Evolutionary conservation across 2,329 filamentous ascomycete genomes (phyloP), one percentile per base, ranked within the genome.

Genomic region (Purpureocillium takamizusanense): DNA sequence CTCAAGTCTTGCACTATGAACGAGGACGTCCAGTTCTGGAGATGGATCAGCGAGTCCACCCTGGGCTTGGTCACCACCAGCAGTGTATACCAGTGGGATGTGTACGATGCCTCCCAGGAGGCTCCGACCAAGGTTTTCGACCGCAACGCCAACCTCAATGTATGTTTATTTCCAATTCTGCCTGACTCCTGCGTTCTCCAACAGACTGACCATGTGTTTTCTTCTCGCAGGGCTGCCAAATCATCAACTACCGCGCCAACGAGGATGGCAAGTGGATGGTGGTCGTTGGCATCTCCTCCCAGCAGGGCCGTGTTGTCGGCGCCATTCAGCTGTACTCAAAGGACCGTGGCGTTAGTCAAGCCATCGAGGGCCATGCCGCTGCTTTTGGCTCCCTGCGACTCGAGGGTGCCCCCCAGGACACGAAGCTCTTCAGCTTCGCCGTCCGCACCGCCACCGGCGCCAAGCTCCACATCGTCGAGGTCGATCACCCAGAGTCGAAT

Each of bases 221-320:
- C 34, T 10, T 25, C 21, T n/a, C 11, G 23, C 12, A 94, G 86
- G 84, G 83, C 49, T 94, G 87, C 66, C 92, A 98, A 78, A 98
- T 98, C 64, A 98, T 98, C 77, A 98, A 97, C 70, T 98, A 98
- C 69, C 87, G 90, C 51, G 86, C 94, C 52, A 95, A 90, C 63
- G 79, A 82, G 48, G 90, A 98, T 49, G 87, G 88, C 60, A 95
- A 95, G 66, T 98, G 92, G 92, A 94, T 94, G 81, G 89, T 94
- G 23, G 82, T 95, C 40, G 88, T 98, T 42, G 92, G 92, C 54
- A 98, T 98, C 53, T 89, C 89, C 42, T 86, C 89, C 60, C 85
- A 94, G 57, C 82, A 89, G 59, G 90, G 89, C 41, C 86, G 92
- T 44, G 89, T 98, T 31, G 89, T 94, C 31, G 92, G 92, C 49